phyloP scores from a whole-genome alignment of 2,329 filamentous ascomycete species.

The Fusarium luffae region DNA sequence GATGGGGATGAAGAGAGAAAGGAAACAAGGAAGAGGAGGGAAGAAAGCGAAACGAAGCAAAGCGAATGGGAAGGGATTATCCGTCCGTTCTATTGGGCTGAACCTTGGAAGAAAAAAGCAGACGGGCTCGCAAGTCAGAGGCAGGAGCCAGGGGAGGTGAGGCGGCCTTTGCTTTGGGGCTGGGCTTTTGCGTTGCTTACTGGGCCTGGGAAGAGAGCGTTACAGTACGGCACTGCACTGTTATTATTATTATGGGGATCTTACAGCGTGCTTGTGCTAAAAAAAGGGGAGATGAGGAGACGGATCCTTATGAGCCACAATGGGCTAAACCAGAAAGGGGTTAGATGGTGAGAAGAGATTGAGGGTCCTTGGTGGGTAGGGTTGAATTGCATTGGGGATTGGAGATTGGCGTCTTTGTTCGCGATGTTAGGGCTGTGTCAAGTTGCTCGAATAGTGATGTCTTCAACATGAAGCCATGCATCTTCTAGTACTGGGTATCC shows the following conservation, averaged over 20 bases:
- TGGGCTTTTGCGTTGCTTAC: conserved; percentile 29
- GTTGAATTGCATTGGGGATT: conserved; percentile 5
- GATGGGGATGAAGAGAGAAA: conserved; percentile 20
- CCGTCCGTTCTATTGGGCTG: conserved; percentile 33
- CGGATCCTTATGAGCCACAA: conserved; percentile 29
- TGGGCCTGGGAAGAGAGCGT: conserved; percentile 5
- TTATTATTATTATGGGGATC: conserved; percentile 30
- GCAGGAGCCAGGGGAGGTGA: conserved; percentile 33
- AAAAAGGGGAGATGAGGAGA: conserved; percentile 32
- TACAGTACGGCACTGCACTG: conserved; percentile 9
- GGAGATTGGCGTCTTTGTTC: conserved; percentile 8
- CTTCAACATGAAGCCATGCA: neutral
- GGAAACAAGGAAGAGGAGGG: conserved; percentile 27
- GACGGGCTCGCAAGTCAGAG: conserved; percentile 20
- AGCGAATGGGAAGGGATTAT: conserved; percentile 40
- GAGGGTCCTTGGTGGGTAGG: conserved; percentile 20
- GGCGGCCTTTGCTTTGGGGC: conserved; percentile 35
- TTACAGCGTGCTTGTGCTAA: conserved; percentile 25
- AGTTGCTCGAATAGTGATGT: neutral
- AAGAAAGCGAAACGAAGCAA: conserved; percentile 23
- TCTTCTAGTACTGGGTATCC: too few relatives aligned
- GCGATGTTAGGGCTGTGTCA: conserved; percentile 14
- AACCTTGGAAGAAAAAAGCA: conserved; percentile 21
- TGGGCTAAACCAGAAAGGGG: conserved; percentile 14
- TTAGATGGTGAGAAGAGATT: conserved; percentile 19